These are phyloP conservation scores for Spatholobus suberectus DNA, from an alignment of 306 rosid genomes.

Conservation along the genomic window DNA sequence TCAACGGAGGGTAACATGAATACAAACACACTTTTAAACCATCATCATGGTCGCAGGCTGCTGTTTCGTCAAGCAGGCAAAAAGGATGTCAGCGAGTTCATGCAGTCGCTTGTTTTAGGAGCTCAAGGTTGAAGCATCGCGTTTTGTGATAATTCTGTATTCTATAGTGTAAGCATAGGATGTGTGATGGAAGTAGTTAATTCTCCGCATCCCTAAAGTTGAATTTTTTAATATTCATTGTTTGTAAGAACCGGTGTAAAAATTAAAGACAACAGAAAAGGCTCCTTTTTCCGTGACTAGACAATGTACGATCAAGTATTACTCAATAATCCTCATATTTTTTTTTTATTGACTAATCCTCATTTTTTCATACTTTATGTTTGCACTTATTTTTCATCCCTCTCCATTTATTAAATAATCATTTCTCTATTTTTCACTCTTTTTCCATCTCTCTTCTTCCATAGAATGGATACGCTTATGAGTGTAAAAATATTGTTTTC, in stretches of 20 bases:
- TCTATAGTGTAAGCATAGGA: neutral
- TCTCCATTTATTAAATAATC: too few species aligned
- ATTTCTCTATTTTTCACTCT: too few species aligned
- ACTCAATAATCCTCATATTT: too few species aligned
- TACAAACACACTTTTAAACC: too few species aligned
- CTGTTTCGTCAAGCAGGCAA: slow-evolving; percentile 39
- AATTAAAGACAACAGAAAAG: neutral
- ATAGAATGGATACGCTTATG: neutral
- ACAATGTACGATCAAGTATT: neutral
- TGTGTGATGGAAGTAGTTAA: slow-evolving; percentile 8
- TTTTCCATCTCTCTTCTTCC: too few species aligned
- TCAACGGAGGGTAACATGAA: too few species aligned
- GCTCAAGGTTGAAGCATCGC: neutral
- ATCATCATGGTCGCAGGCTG: slow-evolving; percentile 63
- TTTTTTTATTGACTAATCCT: too few species aligned
- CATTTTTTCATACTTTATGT: too few species aligned
- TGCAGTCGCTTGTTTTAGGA: too few species aligned
- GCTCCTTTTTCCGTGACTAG: neutral
- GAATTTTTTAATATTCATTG: neutral
- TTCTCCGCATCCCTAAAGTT: neutral
- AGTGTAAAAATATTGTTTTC: neutral
- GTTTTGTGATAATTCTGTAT: slow-evolving; percentile 10
- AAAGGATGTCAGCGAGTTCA: too few species aligned
- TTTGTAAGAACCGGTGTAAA: neutral
- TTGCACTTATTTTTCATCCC: too few species aligned